phyloP scores from a whole-genome alignment of 179 eudicot genomes.

The Silene noctiflora region DNA sequence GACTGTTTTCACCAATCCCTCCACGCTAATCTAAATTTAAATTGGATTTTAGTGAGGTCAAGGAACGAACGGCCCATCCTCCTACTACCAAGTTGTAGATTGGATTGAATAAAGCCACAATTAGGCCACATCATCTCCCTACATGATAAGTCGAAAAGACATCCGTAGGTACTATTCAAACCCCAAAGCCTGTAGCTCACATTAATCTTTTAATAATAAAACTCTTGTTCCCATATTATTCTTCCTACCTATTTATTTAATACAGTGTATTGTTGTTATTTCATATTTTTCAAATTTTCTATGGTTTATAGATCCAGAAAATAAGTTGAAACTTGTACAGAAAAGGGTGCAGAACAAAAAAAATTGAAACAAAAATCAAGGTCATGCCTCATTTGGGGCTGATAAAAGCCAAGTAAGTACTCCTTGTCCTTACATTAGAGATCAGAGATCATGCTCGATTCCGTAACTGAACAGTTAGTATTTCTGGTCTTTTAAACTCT shows the following conservation, averaged over 20 bases:
- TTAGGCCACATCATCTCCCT: neutral
- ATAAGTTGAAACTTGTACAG: neutral
- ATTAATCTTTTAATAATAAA: neutral
- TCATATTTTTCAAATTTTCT: no score
- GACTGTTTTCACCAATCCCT: neutral
- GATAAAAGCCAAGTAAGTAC: neutral
- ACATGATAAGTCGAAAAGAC: neutral
- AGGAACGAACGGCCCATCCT: neutral
- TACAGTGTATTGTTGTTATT: neutral
- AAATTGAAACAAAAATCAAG: neutral
- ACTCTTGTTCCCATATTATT: neutral
- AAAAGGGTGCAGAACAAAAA: neutral
- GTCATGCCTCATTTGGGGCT: neutral
- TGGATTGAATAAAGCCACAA: neutral
- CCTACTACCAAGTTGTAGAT: neutral
- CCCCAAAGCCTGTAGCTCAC: neutral
- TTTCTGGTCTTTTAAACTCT: neutral
- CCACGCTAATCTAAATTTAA: neutral
- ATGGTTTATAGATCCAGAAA: neutral
- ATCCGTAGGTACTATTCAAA: neutral
- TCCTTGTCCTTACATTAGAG: neutral
- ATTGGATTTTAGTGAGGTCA: neutral
- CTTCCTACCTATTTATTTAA: neutral
- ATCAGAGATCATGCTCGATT: neutral
- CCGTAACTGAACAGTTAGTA: neutral